A percentile compares a stretch with the other conserved stretches of the same genome.
These are phyloP conservation scores for Didymella arachidicola DNA, from an alignment of 2,329 filamentous ascomycete species.

Conservation along the genomic window DNA sequence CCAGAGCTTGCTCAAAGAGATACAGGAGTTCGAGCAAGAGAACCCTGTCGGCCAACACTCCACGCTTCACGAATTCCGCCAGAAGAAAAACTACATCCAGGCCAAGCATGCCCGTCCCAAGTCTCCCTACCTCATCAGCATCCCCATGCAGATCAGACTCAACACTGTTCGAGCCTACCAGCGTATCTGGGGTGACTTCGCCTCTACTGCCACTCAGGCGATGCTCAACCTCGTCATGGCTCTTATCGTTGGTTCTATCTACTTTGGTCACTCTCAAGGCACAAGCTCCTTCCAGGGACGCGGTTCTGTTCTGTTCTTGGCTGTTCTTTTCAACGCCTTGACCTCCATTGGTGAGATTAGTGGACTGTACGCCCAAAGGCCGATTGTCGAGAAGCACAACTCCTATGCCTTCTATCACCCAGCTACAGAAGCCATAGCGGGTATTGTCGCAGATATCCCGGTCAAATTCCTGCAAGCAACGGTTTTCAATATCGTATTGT, in stretches of 20 bases:
- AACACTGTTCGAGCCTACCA: slow-evolving; percentile 45
- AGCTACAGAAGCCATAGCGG: slow-evolving; percentile 81
- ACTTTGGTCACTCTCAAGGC: slow-evolving; percentile 61
- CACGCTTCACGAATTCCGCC: slow-evolving; percentile 41
- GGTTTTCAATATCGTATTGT: slow-evolving; percentile 79
- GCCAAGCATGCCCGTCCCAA: slow-evolving; percentile 62
- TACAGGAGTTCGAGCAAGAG: slow-evolving; percentile 59
- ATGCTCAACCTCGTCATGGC: slow-evolving; percentile 63
- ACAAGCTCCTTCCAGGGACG: slow-evolving; percentile 63
- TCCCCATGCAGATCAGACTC: slow-evolving; percentile 55
- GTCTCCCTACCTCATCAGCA: slow-evolving; percentile 66
- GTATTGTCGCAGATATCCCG: slow-evolving; percentile 83
- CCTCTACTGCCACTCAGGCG: slow-evolving; percentile 47
- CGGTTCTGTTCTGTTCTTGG: slow-evolving; percentile 67
- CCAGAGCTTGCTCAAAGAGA: slow-evolving; percentile 55
- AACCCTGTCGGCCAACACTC: slow-evolving; percentile 55
- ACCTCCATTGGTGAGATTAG: slow-evolving; percentile 63
- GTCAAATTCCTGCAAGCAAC: slow-evolving; percentile 77
- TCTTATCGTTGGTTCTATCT: slow-evolving; percentile 69
- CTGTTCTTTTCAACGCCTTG: slow-evolving; percentile 66
- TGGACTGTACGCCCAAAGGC: slow-evolving; percentile 77
- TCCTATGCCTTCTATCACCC: slow-evolving; percentile 90
- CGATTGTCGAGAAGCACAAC: slow-evolving; percentile 88
- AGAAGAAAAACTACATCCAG: slow-evolving; percentile 61
- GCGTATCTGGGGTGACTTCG: slow-evolving; percentile 45